These are phyloP conservation scores for Pichia sp. DNA, from an alignment of 1,139 yeast species.

Conservation along the genomic window DNA sequence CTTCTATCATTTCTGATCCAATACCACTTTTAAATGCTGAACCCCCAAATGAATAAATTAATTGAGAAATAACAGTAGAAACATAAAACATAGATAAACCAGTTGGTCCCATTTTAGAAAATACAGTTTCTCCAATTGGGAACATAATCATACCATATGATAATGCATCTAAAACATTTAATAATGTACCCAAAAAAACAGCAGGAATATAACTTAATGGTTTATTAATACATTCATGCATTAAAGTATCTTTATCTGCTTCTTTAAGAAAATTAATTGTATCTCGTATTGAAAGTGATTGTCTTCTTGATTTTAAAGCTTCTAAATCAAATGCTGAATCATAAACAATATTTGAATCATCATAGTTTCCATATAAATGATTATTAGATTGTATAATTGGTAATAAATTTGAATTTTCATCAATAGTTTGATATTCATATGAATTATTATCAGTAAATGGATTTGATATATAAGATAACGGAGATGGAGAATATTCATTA, in stretches of 20 bases:
- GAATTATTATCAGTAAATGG: constrained; percentile 1
- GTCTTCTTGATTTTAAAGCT: constrained; percentile 1
- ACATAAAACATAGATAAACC: constrained; percentile 93
- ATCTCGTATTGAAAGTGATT: constrained; percentile 1
- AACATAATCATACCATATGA: constrained; percentile 97
- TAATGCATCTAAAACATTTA: constrained; percentile 86
- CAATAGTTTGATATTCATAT: not conserved
- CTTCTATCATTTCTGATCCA: constrained; percentile 98
- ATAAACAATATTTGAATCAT: constrained; percentile 1
- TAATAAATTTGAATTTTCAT: constrained; percentile 1
- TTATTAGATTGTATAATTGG: too few species aligned
- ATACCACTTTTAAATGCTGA: constrained; percentile 84
- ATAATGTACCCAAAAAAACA: constrained; percentile 73
- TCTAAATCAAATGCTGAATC: constrained; percentile 5
- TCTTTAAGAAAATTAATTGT: constrained; percentile 8
- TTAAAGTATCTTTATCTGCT: constrained; percentile 18
- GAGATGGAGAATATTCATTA: not conserved
- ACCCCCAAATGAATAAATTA: constrained; percentile 84
- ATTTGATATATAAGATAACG: not conserved
- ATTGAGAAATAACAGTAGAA: constrained; percentile 80
- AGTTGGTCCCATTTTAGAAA: constrained; percentile 73
- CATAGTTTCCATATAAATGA: not conserved
- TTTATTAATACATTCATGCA: constrained; percentile 27
- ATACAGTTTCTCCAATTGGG: constrained; percentile 77
- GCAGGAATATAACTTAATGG: constrained; percentile 61